Evolutionary conservation across 441 rosid genomes (phyloP), one percentile per base, ranked within the genome.

Genomic region (Arabidopsis lyrata): DNA sequence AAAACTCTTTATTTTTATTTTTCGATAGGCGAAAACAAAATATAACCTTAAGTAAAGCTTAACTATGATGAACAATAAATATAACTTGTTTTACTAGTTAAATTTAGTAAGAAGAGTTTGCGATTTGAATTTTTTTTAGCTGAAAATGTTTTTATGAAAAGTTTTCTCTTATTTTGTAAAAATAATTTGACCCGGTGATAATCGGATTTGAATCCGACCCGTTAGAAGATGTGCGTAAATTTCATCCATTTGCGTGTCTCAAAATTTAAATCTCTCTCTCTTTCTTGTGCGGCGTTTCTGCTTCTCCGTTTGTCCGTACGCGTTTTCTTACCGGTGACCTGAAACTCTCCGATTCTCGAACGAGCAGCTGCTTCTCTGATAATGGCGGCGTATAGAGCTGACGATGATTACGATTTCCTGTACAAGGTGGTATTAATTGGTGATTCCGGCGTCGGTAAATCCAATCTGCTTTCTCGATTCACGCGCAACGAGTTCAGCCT

Each of bases 361-460:
- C 5, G 49, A 13, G 47, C 44, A 49, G 50, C 72, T 62, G 48
- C 38, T 61, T 38, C 41, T 50, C 69, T 16, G 49, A 70, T 41
- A 70, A 88, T 88, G 93, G 91, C 84, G 68, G 83, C 88, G 36
- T 90, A 84, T 70, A 83, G 90, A 83, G 90, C 89, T 11, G 92
- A 87, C 39, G 95, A 90, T 35, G 95, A 87, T 76, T 90, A 90
- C 84, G 95, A 90, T 80, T 86, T 86, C 76, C 79, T 89, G 32
- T 89, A 86, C 82, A 89, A 89, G 81, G 81, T 89, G 58, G 92
- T 89, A 1, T 24, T 87, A 39, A 89, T 89, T 35, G 95, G 95
- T 49, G 95, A 89, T 63, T 89, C 95, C 12, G 95, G 95, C 20
- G 95, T 89, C 15, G 95, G 94, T 2, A 89, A 89, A 81, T 87